Evolutionary conservation across 2,329 filamentous ascomycete species (phyloP).

Genomic region (Pseudocercospora fijiensis): DNA sequence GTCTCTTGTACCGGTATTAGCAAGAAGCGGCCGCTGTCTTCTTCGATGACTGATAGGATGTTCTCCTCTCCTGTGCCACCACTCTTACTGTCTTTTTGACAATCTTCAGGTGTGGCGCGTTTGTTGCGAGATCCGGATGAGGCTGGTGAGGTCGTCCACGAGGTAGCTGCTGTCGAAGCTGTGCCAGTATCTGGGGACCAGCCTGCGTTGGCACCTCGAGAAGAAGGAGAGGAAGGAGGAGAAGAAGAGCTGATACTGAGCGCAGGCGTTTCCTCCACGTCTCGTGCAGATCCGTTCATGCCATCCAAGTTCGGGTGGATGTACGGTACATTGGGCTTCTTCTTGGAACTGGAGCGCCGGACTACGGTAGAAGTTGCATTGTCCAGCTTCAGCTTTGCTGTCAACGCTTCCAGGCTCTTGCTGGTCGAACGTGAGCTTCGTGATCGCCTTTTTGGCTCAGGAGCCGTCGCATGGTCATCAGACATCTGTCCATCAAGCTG

Average conservation of each 20-base stretch:
- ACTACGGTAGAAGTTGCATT: slow-evolving; percentile 30
- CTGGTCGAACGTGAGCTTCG: slow-evolving; percentile 4
- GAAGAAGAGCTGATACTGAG: slow-evolving; percentile 24
- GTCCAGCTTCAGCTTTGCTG: slow-evolving; percentile 27
- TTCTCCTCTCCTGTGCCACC: slow-evolving; percentile 29
- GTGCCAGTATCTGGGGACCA: slow-evolving; percentile 34
- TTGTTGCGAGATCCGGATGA: slow-evolving; percentile 30
- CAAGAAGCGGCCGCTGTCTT: slow-evolving; percentile 32
- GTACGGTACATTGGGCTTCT: slow-evolving; percentile 30
- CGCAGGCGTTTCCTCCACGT: slow-evolving; percentile 20
- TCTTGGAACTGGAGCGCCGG: slow-evolving; percentile 26
- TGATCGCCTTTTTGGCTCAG: neutral
- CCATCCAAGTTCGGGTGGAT: slow-evolving; percentile 27
- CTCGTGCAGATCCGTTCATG: slow-evolving; percentile 7
- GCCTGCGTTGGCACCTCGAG: slow-evolving; percentile 16
- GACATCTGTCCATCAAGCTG: slow-evolving; percentile 27
- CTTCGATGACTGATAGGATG: slow-evolving; percentile 36
- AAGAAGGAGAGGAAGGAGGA: slow-evolving; percentile 13
- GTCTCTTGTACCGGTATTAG: slow-evolving; percentile 37
- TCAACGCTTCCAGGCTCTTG: slow-evolving; percentile 24
- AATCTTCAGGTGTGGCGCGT: slow-evolving; percentile 32
- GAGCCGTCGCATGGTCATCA: slow-evolving; percentile 1
- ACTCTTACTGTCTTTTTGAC: slow-evolving; percentile 27
- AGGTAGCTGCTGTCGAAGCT: slow-evolving; percentile 39
- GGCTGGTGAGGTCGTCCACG: slow-evolving; percentile 32